These are phyloP conservation scores for Fusarium torreyae DNA, from an alignment of 2,329 filamentous ascomycete genomes.

Conservation along the genomic window DNA sequence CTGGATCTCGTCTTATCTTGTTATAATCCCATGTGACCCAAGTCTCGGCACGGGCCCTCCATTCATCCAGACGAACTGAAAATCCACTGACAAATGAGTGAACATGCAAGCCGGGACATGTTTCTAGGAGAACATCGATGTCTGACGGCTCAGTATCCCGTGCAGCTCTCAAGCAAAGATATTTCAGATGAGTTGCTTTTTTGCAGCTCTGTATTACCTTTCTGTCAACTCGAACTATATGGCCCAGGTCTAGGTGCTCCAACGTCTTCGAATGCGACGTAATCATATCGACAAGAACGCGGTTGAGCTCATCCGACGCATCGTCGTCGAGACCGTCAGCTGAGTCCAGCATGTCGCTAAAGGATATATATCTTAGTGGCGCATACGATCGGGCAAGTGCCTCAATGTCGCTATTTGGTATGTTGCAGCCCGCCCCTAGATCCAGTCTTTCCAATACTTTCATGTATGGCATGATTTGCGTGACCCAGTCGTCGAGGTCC, in stretches of 20 bases:
- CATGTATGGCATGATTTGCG: not conserved
- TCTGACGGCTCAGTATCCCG: not conserved
- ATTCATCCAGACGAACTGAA: not conserved
- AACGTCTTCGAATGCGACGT: slow-evolving; percentile 7
- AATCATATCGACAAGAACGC: slow-evolving; percentile 1
- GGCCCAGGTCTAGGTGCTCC: not conserved
- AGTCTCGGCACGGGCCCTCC: not conserved
- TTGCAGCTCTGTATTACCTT: not conserved
- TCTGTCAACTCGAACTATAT: not conserved
- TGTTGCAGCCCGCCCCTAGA: not conserved
- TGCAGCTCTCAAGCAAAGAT: not conserved
- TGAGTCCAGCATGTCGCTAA: accelerated
- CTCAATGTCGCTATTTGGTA: not conserved
- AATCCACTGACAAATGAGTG: not conserved
- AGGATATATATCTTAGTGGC: not conserved
- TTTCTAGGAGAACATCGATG: slow-evolving; percentile 4
- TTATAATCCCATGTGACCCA: not conserved
- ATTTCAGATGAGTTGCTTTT: not conserved
- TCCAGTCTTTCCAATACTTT: not conserved
- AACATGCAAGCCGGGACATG: not conserved
- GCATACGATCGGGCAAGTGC: not conserved
- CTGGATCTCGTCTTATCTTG: not conserved
- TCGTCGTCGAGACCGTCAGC: not conserved
- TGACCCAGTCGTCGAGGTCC: not conserved
- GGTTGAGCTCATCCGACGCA: not conserved